A percentile compares a stretch with the other conserved stretches of the same genome.
phyloP scores from a whole-genome alignment of 208 protist species.

The Jaenimonas drosophilae region DNA sequence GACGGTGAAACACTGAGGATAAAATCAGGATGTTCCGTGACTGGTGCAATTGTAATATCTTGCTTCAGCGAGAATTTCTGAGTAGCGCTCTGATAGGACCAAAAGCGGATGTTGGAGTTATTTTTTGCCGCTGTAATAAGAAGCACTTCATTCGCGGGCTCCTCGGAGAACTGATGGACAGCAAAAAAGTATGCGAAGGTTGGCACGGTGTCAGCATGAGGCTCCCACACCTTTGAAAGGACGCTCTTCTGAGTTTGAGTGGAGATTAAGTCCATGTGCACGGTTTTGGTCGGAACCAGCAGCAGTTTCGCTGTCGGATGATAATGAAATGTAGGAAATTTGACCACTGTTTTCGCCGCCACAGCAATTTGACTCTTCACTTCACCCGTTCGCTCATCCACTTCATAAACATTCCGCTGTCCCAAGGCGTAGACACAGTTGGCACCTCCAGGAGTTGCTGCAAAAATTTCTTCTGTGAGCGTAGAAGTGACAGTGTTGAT shows the following conservation, averaged over 20 bases:
- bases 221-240: slow-evolving; percentile 71
- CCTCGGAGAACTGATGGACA: slow-evolving; percentile 34
- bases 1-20: slow-evolving; percentile 59
- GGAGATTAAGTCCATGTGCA: slow-evolving; percentile 69
- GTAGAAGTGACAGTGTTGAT: slow-evolving; percentile 25
- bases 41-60: slow-evolving; percentile 53
- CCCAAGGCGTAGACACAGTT: slow-evolving; percentile 55
- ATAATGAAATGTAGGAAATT: slow-evolving; percentile 57
- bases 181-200: slow-evolving; percentile 81
- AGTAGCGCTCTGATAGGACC: slow-evolving; percentile 53
- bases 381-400: slow-evolving; percentile 36
- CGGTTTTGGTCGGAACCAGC: slow-evolving; percentile 55
- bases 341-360: slow-evolving; percentile 41
- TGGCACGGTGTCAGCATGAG: slow-evolving; percentile 58
- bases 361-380: slow-evolving; percentile 27
- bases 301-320: slow-evolving; percentile 45
- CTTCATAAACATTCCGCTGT: slow-evolving; percentile 46
- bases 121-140: slow-evolving; percentile 66
- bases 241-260: slow-evolving; percentile 44
- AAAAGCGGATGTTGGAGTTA: slow-evolving; percentile 81
- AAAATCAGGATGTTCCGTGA: too few relatives aligned
- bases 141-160: slow-evolving; percentile 31
- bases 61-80: slow-evolving; percentile 75
- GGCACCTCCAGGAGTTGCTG: slow-evolving; percentile 40
- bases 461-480: slow-evolving; percentile 55